These are phyloP conservation scores for Carpinus viminea DNA, from an alignment of 306 rosid species.

Conservation along the genomic window DNA sequence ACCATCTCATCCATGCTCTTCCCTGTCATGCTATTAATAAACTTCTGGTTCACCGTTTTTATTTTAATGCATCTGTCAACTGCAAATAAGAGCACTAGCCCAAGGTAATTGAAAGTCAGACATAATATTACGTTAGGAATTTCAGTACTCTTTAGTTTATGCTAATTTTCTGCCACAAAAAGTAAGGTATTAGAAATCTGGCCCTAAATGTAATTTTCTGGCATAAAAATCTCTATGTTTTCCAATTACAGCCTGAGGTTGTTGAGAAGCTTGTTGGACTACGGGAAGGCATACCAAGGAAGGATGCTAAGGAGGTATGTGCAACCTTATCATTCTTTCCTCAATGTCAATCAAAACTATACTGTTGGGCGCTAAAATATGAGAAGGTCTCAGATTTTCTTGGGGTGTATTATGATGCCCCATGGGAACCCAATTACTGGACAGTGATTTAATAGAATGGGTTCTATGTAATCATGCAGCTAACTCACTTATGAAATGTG, in stretches of 20 bases:
- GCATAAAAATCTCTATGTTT: conserved; percentile 22
- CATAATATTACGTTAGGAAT: neutral
- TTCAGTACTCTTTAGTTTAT: neutral
- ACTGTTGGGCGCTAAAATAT: conserved; percentile 9
- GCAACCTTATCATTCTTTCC: conserved; percentile 17
- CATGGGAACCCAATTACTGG: neutral
- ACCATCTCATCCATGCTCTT: neutral
- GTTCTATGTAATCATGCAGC: neutral
- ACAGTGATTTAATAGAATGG: neutral
- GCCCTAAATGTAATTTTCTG: conserved; percentile 11
- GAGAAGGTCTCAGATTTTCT: conserved; percentile 14
- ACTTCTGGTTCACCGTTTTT: neutral
- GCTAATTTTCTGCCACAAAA: neutral
- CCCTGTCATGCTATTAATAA: neutral
- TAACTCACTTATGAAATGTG: neutral
- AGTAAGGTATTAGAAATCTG: neutral
- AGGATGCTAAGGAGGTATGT: conserved; percentile 98
- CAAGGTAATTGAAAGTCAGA: neutral
- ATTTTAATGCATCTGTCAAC: neutral
- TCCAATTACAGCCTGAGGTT: conserved; percentile 76
- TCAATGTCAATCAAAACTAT: conserved; percentile 16
- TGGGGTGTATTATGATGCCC: neutral
- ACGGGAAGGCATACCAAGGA: conserved; percentile 95
- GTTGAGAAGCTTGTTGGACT: conserved; percentile 93
- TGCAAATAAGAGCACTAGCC: neutral